A percentile compares a stretch with the other conserved stretches of the same genome.
Evolutionary conservation across 129 eudicot genomes (phyloP).

Genomic region (Artemisia tridentata): DNA sequence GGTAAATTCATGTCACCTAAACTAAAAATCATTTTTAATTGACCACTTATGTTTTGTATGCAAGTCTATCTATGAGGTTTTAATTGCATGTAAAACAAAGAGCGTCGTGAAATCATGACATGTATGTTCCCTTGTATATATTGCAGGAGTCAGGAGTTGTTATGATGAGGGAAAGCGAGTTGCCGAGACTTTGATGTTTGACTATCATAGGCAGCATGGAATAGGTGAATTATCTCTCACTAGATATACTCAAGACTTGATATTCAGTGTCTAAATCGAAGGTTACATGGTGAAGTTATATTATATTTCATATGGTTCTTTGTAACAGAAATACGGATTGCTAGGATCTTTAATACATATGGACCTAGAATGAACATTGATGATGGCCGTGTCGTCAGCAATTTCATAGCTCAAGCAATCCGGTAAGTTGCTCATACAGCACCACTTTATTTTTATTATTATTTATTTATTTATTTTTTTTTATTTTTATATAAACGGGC

Average conservation of each 20-base stretch:
- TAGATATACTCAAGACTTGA: not conserved
- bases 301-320: not conserved
- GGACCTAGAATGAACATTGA: conserved; percentile 94
- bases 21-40: not conserved
- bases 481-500: not conserved
- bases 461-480: too few species aligned
- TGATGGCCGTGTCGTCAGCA: conserved; percentile 93
- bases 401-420: conserved; percentile 84
- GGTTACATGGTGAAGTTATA: not conserved
- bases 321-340: conserved; percentile 70
- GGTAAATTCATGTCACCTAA: conserved; percentile 37
- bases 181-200: conserved; percentile 91
- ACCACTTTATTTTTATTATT: too few species aligned
- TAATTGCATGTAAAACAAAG: not conserved
- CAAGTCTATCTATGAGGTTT: not conserved
- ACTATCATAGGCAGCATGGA: conserved; percentile 84
- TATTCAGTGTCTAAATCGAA: not conserved
- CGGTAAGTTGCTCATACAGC: conserved; percentile 41
- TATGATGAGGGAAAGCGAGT: conserved; percentile 94
- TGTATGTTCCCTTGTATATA: conserved; percentile 7
- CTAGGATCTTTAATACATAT: conserved; percentile 87
- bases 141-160: conserved; percentile 86
- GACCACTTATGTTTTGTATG: conserved; percentile 11
- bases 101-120: conserved; percentile 4
- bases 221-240: conserved; percentile 37